Evolutionary conservation across 1,139 yeast genomes (phyloP).

Genomic region (Debaryomycetaceae sp.): DNA sequence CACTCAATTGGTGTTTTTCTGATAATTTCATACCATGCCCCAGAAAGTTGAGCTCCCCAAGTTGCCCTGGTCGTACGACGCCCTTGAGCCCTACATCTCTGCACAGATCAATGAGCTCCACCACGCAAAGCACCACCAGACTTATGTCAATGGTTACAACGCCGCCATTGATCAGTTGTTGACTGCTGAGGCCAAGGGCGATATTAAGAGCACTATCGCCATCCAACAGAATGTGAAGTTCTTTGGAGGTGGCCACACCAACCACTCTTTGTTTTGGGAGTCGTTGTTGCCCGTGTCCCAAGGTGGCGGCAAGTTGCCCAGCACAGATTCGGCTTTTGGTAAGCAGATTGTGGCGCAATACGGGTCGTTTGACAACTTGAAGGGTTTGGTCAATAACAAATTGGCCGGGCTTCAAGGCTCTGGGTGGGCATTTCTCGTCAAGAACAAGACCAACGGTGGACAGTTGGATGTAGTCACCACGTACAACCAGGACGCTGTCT

Average conservation of each 20-base stretch:
- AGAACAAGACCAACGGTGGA: slow-evolving; percentile 74
- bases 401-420: slow-evolving; percentile 95
- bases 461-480: slow-evolving; percentile 82
- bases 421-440: slow-evolving; percentile 96
- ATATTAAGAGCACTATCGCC: slow-evolving; percentile 62
- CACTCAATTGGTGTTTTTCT: not conserved
- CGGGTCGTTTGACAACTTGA: slow-evolving; percentile 76
- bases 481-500: slow-evolving; percentile 86
- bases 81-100: slow-evolving; percentile 85
- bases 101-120: slow-evolving; percentile 88
- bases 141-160: slow-evolving; percentile 88
- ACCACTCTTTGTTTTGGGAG: slow-evolving; percentile 89
- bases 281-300: slow-evolving; percentile 76
- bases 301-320: slow-evolving; percentile 85
- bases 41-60: slow-evolving; percentile 74
- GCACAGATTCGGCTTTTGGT: slow-evolving; percentile 51
- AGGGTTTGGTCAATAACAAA: slow-evolving; percentile 63
- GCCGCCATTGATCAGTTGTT: slow-evolving; percentile 73
- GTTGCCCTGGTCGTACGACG: slow-evolving; percentile 82
- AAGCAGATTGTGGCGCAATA: slow-evolving; percentile 62
- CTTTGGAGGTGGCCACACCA: slow-evolving; percentile 93
- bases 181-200: slow-evolving; percentile 65
- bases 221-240: slow-evolving; percentile 81
- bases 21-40: slow-evolving; percentile 3
- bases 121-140: slow-evolving; percentile 91